Conservation (phyloP, 495 filamentous ascomycete species). For the Penicillium salamii region DNA sequence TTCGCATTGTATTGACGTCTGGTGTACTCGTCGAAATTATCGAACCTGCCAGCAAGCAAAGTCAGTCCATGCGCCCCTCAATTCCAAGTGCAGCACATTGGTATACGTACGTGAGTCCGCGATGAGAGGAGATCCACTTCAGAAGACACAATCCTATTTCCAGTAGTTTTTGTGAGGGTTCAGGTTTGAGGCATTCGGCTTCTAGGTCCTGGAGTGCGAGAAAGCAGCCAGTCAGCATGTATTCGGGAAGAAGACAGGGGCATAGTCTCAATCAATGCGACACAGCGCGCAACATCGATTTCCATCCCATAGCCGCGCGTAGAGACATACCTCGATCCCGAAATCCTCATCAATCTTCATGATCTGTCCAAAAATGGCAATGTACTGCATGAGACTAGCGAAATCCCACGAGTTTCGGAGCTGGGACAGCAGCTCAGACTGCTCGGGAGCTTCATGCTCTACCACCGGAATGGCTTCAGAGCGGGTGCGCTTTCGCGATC, state of each 20-base stretch:
- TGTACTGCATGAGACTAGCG: conserved; percentile 89
- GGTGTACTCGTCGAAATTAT: conserved; percentile 92
- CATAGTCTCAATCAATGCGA: conserved; percentile 1
- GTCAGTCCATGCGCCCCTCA: conserved; percentile 1
- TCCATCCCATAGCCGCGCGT: neutral
- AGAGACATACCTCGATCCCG: conserved; percentile 73
- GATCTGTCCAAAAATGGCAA: conserved; percentile 80
- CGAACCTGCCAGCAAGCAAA: conserved; percentile 54
- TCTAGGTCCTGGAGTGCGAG: conserved; percentile 70
- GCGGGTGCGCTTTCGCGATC: conserved; percentile 67
- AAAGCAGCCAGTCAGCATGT: conserved; percentile 10
- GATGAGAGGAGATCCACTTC: conserved; percentile 91
- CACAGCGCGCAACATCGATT: conserved; percentile 5
- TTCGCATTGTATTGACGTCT: conserved; percentile 85
- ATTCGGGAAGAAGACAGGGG: neutral
- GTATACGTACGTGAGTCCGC: conserved; percentile 75
- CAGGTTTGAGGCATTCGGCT: conserved; percentile 76
- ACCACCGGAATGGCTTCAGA: conserved; percentile 59
- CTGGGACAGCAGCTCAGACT: conserved; percentile 56
- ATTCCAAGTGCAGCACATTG: neutral
- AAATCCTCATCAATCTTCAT: conserved; percentile 86
- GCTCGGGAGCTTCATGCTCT: conserved; percentile 45
- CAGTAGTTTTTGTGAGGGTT: conserved; percentile 66
- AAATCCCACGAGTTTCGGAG: conserved; percentile 94
- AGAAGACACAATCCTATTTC: conserved; percentile 86